Percentiles rank a stretch among this genome's conserved stretches.
phyloP scores from a whole-genome alignment of 495 filamentous ascomycete species.

The Neurospora sp. region DNA sequence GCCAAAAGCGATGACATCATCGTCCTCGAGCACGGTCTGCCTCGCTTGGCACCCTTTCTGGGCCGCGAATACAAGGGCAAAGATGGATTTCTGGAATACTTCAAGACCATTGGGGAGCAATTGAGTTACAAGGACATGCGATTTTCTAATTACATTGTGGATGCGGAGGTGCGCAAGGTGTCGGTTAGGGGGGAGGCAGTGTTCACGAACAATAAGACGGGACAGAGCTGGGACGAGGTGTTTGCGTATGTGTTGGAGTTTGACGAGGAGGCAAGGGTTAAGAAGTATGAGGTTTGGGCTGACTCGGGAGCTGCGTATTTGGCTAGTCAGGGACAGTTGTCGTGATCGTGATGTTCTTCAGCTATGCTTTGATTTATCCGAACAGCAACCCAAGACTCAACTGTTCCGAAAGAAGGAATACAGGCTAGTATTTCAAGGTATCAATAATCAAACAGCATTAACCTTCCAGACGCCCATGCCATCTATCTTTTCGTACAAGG shows the following conservation, averaged over 20 bases:
- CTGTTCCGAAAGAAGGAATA: background rate
- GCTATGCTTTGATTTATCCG: background rate
- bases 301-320: constrained; percentile 56
- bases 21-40: constrained; percentile 48
- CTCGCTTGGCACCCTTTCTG: constrained; percentile 44
- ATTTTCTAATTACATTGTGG: constrained; percentile 46
- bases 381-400: background rate
- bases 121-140: constrained; percentile 39
- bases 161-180: constrained; percentile 33
- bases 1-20: constrained; percentile 14
- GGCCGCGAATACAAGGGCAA: constrained; percentile 43
- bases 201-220: constrained; percentile 42
- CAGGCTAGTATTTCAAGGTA: background rate
- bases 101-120: constrained; percentile 29
- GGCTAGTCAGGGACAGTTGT: constrained; percentile 39
- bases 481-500: background rate
- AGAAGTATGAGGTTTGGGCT: constrained; percentile 51
- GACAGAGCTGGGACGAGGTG: constrained; percentile 47
- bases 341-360: background rate
- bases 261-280: constrained; percentile 33
- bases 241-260: constrained; percentile 48
- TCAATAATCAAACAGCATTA: background rate
- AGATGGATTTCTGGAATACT: constrained; percentile 40
- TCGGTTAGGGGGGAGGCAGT: constrained; percentile 37
- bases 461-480: background rate